Evolutionary conservation across 83 land plant genomes (phyloP).

Genomic region (Picea engelmannii): DNA sequence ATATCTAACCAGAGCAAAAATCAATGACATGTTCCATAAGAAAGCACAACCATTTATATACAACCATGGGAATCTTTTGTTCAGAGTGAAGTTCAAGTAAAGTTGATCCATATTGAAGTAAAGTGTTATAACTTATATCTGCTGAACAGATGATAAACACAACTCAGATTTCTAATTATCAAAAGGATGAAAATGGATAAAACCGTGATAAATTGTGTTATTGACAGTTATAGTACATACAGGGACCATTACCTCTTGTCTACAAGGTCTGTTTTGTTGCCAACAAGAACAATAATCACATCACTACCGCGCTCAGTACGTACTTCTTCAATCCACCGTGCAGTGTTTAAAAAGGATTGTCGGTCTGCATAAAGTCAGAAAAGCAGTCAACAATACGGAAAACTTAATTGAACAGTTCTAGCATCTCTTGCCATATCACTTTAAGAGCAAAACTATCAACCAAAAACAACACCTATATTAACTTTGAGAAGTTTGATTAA

Average conservation of each 20-base stretch:
- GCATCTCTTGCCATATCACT: neutral
- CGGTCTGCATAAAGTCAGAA: constrained; percentile 50
- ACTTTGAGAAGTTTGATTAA: neutral
- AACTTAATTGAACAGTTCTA: neutral
- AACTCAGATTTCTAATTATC: neutral
- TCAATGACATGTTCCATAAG: too few relatives aligned
- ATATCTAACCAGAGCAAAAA: too few relatives aligned
- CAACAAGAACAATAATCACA: constrained; percentile 88
- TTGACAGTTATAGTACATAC: neutral
- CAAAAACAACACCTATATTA: neutral
- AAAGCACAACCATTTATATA: too few relatives aligned
- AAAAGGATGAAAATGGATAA: neutral
- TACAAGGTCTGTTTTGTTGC: constrained; percentile 88
- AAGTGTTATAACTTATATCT: neutral
- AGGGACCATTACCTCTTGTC: constrained; percentile 65
- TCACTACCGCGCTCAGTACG: constrained; percentile 88
- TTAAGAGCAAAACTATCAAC: neutral
- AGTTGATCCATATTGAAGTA: neutral
- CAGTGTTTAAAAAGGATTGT: constrained; percentile 81
- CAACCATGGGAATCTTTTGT: too few relatives aligned
- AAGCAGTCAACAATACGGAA: neutral
- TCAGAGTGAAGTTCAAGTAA: too few relatives aligned
- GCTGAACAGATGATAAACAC: neutral
- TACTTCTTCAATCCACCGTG: constrained; percentile 85
- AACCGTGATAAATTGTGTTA: neutral